A percentile compares a stretch with the other conserved stretches of the same genome.
Conservation (phyloP, 441 rosid genomes). For the Mallotus repandus region DNA sequence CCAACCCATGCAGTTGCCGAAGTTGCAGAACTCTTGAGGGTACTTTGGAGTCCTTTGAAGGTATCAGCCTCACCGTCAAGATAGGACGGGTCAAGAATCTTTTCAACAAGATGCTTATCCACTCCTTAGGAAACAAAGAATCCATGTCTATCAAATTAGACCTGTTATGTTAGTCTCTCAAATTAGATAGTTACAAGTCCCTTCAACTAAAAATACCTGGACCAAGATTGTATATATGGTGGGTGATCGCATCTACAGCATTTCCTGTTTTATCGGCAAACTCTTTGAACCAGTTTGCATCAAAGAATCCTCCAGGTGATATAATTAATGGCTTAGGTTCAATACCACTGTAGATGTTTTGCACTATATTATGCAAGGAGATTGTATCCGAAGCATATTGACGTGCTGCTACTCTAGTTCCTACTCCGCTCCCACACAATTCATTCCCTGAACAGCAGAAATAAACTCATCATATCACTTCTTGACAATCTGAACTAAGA, state of each 20-base stretch:
- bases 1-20: constrained; percentile 87
- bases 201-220: constrained; percentile 50
- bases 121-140: constrained; percentile 46
- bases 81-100: constrained; percentile 68
- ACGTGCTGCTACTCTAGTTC: constrained; percentile 61
- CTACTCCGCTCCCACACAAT: constrained; percentile 77
- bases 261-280: constrained; percentile 48
- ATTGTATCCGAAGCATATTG: constrained; percentile 77
- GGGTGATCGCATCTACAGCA: constrained; percentile 62
- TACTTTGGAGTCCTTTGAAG: constrained; percentile 49
- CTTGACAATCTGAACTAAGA: neutral
- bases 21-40: constrained; percentile 51
- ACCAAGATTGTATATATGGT: constrained; percentile 94
- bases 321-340: constrained; percentile 61
- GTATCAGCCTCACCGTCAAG: constrained; percentile 61
- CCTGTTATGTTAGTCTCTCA: neutral
- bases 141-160: constrained; percentile 9
- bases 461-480: neutral
- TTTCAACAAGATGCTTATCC: constrained; percentile 71
- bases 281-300: constrained; percentile 62
- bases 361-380: constrained; percentile 48
- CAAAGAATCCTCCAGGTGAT: constrained; percentile 94
- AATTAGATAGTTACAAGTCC: constrained; percentile 12
- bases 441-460: constrained; percentile 63
- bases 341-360: constrained; percentile 42